Percentiles rank a stretch among this genome's conserved stretches.
phyloP scores from a whole-genome alignment of 169 alveolate genomes.

The Plasmodium fragile region DNA sequence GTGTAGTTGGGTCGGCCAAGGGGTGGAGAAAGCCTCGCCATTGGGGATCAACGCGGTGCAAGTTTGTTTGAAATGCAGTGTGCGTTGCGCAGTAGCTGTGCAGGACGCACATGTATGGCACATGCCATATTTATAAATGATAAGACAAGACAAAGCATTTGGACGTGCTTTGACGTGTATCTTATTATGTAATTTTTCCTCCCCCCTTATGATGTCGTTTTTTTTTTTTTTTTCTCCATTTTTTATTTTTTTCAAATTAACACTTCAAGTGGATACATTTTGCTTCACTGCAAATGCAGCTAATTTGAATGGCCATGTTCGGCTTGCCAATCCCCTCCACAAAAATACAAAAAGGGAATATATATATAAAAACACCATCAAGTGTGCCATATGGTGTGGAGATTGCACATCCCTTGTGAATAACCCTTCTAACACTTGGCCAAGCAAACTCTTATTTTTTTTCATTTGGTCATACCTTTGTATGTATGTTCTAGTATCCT shows the following conservation, averaged over 20 bases:
- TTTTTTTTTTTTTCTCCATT: background rate
- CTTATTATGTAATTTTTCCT: background rate
- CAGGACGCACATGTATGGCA: background rate
- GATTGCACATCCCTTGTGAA: background rate
- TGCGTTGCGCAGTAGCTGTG: background rate
- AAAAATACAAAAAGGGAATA: background rate
- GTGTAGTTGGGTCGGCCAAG: background rate
- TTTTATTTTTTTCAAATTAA: background rate
- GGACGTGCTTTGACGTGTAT: background rate
- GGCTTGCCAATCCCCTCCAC: background rate
- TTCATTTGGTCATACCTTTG: conserved; percentile 76
- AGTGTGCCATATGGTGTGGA: background rate
- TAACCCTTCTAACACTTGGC: background rate
- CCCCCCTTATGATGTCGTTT: background rate
- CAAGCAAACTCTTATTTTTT: background rate
- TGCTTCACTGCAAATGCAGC: background rate
- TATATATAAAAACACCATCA: background rate
- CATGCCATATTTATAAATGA: background rate
- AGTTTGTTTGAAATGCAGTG: no score
- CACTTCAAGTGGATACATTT: background rate
- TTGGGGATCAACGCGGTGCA: background rate
- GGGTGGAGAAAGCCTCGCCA: background rate
- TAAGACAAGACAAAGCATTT: background rate
- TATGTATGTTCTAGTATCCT: conserved; percentile 55
- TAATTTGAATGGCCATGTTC: background rate